Conservation (phyloP, 2,329 filamentous ascomycete species). For the Hansfordia pulvinata region DNA sequence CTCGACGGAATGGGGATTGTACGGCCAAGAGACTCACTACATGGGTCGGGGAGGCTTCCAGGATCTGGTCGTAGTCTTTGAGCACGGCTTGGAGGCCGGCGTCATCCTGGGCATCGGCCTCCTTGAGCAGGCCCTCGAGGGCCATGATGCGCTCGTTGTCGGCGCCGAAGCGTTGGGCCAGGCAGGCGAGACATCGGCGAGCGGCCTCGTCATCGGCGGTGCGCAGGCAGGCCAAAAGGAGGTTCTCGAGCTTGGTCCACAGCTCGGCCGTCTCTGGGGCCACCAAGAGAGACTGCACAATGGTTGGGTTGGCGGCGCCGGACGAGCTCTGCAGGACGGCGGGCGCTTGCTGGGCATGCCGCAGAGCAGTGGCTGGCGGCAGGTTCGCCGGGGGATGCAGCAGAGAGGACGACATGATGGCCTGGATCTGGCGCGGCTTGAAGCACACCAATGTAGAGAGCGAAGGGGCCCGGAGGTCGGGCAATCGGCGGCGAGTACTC, state of each 20-base stretch:
- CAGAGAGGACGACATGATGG: constrained; percentile 27
- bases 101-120: constrained; percentile 60
- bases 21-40: constrained; percentile 41
- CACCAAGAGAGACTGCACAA: constrained; percentile 37
- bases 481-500: too few relatives aligned
- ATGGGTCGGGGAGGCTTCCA: constrained; percentile 64
- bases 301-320: constrained; percentile 39
- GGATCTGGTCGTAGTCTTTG: constrained; percentile 61
- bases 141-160: constrained; percentile 80
- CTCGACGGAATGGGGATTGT: constrained; percentile 2
- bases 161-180: constrained; percentile 68
- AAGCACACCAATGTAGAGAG: too few relatives aligned
- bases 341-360: constrained; percentile 48
- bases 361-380: constrained; percentile 38
- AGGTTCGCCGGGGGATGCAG: constrained; percentile 43
- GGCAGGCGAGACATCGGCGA: constrained; percentile 57
- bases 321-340: constrained; percentile 38
- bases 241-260: constrained; percentile 79
- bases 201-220: constrained; percentile 74
- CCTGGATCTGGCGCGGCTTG: too few relatives aligned
- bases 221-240: constrained; percentile 71
- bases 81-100: constrained; percentile 56
- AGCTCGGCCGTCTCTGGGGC: constrained; percentile 60
- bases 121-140: constrained; percentile 68
- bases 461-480: too few relatives aligned